Base-by-base conservation (phyloP, 2,329 filamentous ascomycete species). In the Samsoniella hepiali region DNA sequence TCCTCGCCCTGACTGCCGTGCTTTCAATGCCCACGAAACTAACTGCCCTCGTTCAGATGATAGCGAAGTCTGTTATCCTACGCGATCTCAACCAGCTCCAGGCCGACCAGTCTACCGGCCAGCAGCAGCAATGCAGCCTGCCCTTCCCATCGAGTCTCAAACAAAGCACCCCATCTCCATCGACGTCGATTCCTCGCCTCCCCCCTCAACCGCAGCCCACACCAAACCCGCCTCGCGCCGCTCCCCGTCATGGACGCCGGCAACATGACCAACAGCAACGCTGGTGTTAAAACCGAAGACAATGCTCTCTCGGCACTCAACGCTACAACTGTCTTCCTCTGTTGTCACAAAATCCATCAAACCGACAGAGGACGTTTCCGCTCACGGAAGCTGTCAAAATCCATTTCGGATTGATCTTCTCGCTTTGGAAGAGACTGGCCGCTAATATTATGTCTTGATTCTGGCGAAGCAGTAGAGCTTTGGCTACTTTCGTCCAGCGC, bases 51-150 rank as follows among this genome's bases (percentile, higher is more conserved):
- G 22, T 45, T 42, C 59, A 79, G 77, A 71, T 78, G 44, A 69
- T 71, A 55, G 82, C 84, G 53, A 88, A 87, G 70, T 80, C 84
- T 2, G 81, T 84, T 15, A 65, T 87, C 17, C 73, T 79, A 17
- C 79, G 85, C 66, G 85, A 88, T 66, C 75, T 87, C 8, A 80
- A 82, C 42, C 67, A 72, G 34, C 57, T 78, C 34, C 71, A 70
- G 63, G 70, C 71, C 31, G 70, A 71, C 55, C 72, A 72, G 42
- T 59, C 68, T 11, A 62, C 65, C 15, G 63, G 68, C 38, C 65
- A 66, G 31, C 63, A 67, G 13, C 64, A 67, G 13, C 64, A 66
- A 50, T 65, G 44, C 65, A 68, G 58, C 67, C 69, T 27, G 40
- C 71, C 3, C 69, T 72, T 11, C 71, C 75, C 9, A 65, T 75